phyloP scores from a whole-genome alignment of 2,329 filamentous ascomycete genomes.

The Cercospora berteroae region DNA sequence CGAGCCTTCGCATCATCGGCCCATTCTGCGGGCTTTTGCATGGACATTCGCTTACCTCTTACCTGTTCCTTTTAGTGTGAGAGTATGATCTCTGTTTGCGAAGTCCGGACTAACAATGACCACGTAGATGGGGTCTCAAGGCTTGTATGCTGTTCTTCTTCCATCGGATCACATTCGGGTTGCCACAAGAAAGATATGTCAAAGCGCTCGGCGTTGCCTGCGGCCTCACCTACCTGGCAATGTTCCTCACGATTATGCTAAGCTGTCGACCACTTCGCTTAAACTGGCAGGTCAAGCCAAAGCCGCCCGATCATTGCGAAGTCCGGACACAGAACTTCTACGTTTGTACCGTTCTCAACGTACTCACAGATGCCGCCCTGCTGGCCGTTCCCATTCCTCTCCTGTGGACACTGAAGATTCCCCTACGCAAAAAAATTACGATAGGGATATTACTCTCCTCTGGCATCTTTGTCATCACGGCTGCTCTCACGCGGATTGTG shows the following conservation, averaged over 20 bases:
- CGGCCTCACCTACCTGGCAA: constrained; percentile 34
- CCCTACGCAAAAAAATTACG: constrained; percentile 35
- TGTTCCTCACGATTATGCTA: constrained; percentile 37
- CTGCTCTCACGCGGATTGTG: constrained; percentile 38
- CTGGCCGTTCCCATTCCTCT: constrained; percentile 39
- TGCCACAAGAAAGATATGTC: constrained; percentile 35
- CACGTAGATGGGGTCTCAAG: constrained; percentile 35
- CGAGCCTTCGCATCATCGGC: not conserved
- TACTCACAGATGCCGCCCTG: constrained; percentile 37
- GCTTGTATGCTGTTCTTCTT: constrained; percentile 34
- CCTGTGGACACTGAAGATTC: constrained; percentile 37
- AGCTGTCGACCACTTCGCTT: constrained; percentile 32
- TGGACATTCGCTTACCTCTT: not conserved
- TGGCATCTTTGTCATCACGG: constrained; percentile 40
- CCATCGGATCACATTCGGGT: constrained; percentile 37
- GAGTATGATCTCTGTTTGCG: not conserved
- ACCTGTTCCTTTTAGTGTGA: not conserved
- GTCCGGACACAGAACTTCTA: constrained; percentile 36
- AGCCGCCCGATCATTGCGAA: constrained; percentile 33
- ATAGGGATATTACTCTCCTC: constrained; percentile 38
- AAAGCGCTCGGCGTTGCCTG: constrained; percentile 33
- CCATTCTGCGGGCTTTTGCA: not conserved
- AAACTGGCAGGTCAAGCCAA: constrained; percentile 36
- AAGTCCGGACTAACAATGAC: not conserved
- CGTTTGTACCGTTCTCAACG: constrained; percentile 35